A percentile compares a stretch with the other conserved stretches of the same genome.
Evolutionary conservation across 192 early-diverging fungal species (phyloP).

Genomic region (Coemansia sp.): DNA sequence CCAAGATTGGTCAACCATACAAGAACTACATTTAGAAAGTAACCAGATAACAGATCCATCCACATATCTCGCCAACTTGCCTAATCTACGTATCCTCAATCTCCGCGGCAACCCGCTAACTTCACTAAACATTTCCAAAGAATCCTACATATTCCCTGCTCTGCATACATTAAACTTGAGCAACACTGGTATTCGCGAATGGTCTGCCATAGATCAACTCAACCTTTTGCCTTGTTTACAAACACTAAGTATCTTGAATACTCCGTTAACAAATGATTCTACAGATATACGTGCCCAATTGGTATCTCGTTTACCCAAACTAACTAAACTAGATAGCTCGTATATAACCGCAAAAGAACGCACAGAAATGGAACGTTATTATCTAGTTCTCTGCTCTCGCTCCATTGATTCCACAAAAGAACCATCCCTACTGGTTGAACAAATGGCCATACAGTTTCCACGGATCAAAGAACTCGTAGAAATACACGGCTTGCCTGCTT

Average conservation of each 20-base stretch:
- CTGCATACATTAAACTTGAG: slow-evolving; percentile 22
- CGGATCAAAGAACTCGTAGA: slow-evolving; percentile 11
- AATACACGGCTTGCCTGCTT: slow-evolving; percentile 13
- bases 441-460: slow-evolving; percentile 8
- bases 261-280: slow-evolving; percentile 10
- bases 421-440: background rate
- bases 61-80: slow-evolving; percentile 6
- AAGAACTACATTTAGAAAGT: slow-evolving; percentile 26
- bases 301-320: slow-evolving; percentile 9
- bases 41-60: slow-evolving; percentile 19
- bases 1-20: no score
- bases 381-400: slow-evolving; percentile 18
- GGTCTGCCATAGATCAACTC: slow-evolving; percentile 7
- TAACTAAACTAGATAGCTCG: slow-evolving; percentile 29
- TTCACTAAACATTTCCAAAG: background rate
- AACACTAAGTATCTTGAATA: slow-evolving; percentile 3
- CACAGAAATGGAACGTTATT: slow-evolving; percentile 47
- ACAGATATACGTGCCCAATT: slow-evolving; percentile 4
- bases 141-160: no score
- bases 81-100: slow-evolving; percentile 8
- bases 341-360: slow-evolving; percentile 19
- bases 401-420: background rate
- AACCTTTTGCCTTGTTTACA: background rate
- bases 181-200: slow-evolving; percentile 6
- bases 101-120: slow-evolving; percentile 22